Evolutionary conservation across 768 basidiomycete species (phyloP).

Genomic region (Astraeus odoratus): DNA sequence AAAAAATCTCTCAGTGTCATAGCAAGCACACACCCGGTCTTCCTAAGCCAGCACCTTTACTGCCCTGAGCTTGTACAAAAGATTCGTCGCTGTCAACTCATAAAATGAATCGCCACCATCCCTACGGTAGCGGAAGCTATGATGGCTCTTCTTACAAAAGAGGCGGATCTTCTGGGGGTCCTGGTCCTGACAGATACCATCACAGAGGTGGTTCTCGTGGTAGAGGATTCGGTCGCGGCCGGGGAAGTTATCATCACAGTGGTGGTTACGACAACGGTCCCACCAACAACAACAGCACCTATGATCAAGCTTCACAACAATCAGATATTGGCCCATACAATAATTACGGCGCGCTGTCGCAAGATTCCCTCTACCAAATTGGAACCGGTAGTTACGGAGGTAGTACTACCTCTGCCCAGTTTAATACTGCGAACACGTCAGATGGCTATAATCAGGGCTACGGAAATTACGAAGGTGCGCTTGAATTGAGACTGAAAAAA

Average conservation of each 20-base stretch:
- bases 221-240: constrained; percentile 46
- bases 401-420: constrained; percentile 46
- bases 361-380: constrained; percentile 67
- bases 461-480: constrained; percentile 81
- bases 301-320: constrained; percentile 62
- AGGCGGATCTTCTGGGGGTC: constrained; percentile 58
- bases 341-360: constrained; percentile 54
- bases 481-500: constrained; percentile 58
- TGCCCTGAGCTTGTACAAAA: constrained; percentile 21
- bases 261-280: constrained; percentile 49
- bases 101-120: constrained; percentile 86
- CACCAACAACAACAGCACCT: constrained; percentile 45
- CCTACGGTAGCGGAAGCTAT: constrained; percentile 60
- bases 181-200: constrained; percentile 67
- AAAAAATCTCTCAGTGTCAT: too few relatives aligned
- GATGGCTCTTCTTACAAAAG: constrained; percentile 53
- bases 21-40: constrained; percentile 7
- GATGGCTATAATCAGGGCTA: constrained; percentile 53
- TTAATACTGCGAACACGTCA: constrained; percentile 38
- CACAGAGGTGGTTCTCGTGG: constrained; percentile 55
- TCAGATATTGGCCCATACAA: constrained; percentile 60
- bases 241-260: constrained; percentile 45
- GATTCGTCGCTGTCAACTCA: constrained; percentile 15
- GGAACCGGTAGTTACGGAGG: constrained; percentile 50
- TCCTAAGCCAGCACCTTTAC: constrained; percentile 16